Conservation (phyloP, 2,329 filamentous ascomycete genomes). For the Colletotrichum camelliae region DNA sequence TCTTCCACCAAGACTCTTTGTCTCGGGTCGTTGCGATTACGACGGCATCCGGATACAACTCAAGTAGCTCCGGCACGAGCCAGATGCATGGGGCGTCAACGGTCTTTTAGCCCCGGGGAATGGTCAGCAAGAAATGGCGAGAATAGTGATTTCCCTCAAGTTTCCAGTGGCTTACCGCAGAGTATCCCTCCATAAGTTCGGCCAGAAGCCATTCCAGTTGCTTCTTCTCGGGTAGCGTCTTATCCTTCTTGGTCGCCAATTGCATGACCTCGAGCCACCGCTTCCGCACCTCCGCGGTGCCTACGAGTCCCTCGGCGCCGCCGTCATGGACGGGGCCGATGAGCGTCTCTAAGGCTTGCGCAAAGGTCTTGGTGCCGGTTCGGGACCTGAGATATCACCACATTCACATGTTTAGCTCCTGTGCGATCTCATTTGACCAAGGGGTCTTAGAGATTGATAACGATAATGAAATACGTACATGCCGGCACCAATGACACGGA, state of each 20-base stretch:
- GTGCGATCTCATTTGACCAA: not conserved
- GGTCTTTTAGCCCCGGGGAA: not conserved
- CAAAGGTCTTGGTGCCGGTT: conserved; percentile 30
- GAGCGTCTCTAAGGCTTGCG: conserved; percentile 26
- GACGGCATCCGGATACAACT: conserved; percentile 26
- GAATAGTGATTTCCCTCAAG: not conserved
- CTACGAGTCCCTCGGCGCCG: conserved; percentile 24
- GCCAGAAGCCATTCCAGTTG: not conserved
- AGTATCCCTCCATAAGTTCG: not conserved
- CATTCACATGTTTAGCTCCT: not conserved
- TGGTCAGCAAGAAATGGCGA: not conserved
- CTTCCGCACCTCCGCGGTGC: conserved; percentile 20
- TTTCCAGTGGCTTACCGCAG: not conserved
- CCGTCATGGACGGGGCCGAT: conserved; percentile 28
- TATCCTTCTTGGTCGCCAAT: not conserved
- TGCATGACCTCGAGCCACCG: conserved; percentile 16
- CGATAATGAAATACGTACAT: not conserved
- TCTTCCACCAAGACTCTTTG: conserved; percentile 24
- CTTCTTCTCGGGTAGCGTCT: not conserved
- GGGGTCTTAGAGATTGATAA: not conserved
- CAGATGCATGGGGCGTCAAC: not conserved
- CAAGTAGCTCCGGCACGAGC: conserved; percentile 11
- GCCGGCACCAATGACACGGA: conserved; percentile 31
- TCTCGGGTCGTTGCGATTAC: conserved; percentile 26
- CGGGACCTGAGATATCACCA: conserved; percentile 6